Evolutionary conservation across 2,329 filamentous ascomycete species (phyloP).

Genomic region (Boeremia lycopersici): DNA sequence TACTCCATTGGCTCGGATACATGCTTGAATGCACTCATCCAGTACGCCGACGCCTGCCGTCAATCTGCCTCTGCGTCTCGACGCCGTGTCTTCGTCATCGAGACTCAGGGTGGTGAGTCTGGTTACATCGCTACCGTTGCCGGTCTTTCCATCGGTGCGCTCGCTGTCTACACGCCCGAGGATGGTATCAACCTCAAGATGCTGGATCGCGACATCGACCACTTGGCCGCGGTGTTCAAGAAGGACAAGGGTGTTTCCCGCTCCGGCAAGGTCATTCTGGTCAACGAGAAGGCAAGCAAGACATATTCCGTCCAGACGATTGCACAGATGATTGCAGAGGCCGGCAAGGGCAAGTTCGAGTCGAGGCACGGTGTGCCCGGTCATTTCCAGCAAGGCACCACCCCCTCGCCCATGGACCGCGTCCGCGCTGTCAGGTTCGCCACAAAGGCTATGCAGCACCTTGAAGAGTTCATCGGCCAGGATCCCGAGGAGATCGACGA

Average conservation of each 20-base stretch:
- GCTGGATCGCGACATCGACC: conserved; percentile 87
- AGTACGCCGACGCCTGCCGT: conserved; percentile 96
- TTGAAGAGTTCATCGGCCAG: conserved; percentile 75
- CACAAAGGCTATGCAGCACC: conserved; percentile 91
- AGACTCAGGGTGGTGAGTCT: conserved; percentile 93
- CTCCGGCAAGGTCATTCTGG: conserved; percentile 91
- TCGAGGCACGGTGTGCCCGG: conserved; percentile 71
- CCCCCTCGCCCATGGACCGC: conserved; percentile 91
- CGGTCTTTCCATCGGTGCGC: conserved; percentile 87
- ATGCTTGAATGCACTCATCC: conserved; percentile 90
- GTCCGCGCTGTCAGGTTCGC: conserved; percentile 89
- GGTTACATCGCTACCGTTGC: conserved; percentile 93
- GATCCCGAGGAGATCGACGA: conserved; percentile 70
- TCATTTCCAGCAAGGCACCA: conserved; percentile 52
- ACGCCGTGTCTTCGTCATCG: conserved; percentile 93
- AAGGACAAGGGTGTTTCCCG: conserved; percentile 86
- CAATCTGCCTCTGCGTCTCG: conserved; percentile 94
- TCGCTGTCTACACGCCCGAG: conserved; percentile 95
- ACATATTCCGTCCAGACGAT: conserved; percentile 94
- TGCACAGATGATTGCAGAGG: conserved; percentile 92
- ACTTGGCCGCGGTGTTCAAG: conserved; percentile 83
- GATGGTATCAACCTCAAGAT: conserved; percentile 94
- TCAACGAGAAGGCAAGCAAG: conserved; percentile 89
- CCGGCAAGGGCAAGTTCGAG: conserved; percentile 90
- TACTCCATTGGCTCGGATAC: conserved; percentile 97